Percentiles rank a stretch among this genome's conserved stretches.
phyloP scores from a whole-genome alignment of 305 asterid genomes.

The Stenogyne calaminthoides region DNA sequence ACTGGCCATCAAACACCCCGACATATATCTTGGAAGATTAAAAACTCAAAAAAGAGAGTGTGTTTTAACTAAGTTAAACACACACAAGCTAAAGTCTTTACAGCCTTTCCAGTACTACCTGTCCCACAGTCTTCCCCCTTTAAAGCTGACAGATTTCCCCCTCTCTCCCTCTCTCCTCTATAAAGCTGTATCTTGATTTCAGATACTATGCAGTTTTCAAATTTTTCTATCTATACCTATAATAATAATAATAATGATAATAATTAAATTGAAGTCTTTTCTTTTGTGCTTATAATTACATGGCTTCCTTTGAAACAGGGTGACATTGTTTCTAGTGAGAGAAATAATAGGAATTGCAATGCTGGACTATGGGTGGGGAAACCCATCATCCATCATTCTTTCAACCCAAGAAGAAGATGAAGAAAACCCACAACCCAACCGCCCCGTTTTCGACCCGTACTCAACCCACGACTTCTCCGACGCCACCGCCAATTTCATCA shows the following conservation, averaged over 20 bases:
- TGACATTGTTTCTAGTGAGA: neutral
- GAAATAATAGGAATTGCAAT: conserved; percentile 21
- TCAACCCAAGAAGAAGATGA: conserved; percentile 62
- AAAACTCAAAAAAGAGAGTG: conserved; percentile 8
- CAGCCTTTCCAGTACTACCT: conserved; percentile 51
- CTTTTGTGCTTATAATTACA: too few relatives aligned
- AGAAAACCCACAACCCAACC: conserved; percentile 41
- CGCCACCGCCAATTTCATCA: conserved; percentile 34
- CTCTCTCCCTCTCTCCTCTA: conserved; percentile 27
- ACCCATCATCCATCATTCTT: conserved; percentile 67
- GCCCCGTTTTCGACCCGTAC: conserved; percentile 63
- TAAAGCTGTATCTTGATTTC: conserved; percentile 45
- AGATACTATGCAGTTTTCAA: conserved; percentile 26
- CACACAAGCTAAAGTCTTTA: conserved; percentile 47
- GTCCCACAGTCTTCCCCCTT: conserved; percentile 52
- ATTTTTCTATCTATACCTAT: neutral
- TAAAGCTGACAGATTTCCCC: conserved; percentile 61
- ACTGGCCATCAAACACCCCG: conserved; percentile 34
- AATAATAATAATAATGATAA: too few relatives aligned
- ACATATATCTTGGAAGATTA: conserved; percentile 34
- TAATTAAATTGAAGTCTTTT: too few relatives aligned
- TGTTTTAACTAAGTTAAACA: conserved; percentile 25
- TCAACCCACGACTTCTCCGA: conserved; percentile 45
- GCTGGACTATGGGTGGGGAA: conserved; percentile 94
- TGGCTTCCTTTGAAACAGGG: conserved; percentile 2